Conservation (phyloP, 2,329 filamentous ascomycete species). For the Alternaria postmessia region DNA sequence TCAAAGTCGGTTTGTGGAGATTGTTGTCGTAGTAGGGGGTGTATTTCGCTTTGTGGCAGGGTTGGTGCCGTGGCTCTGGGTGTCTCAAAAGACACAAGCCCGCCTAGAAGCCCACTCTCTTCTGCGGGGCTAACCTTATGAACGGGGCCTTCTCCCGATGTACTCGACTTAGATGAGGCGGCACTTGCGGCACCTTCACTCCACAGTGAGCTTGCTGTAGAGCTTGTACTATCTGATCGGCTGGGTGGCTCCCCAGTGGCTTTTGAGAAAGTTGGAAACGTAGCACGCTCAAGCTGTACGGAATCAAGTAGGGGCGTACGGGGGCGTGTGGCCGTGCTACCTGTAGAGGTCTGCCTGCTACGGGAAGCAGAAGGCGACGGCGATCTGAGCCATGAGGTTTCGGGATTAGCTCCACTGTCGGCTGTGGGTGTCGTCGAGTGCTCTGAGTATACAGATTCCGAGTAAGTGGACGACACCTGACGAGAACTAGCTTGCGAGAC, state of each 20-base stretch:
- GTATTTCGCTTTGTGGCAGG: conserved; percentile 19
- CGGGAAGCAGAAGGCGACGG: conserved; percentile 22
- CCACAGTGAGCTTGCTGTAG: conserved; percentile 37
- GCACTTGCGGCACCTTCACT: conserved; percentile 39
- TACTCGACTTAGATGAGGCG: conserved; percentile 42
- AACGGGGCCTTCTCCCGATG: conserved; percentile 19
- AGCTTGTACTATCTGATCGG: conserved; percentile 41
- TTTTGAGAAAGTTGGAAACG: conserved; percentile 1
- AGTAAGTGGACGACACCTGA: neutral
- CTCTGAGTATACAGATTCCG: conserved; percentile 12
- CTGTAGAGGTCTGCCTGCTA: conserved; percentile 19
- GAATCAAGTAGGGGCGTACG: conserved; percentile 37
- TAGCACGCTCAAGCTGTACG: conserved; percentile 27
- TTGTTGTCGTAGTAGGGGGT: conserved; percentile 15
- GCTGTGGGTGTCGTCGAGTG: conserved; percentile 24
- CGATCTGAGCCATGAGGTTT: conserved; percentile 32
- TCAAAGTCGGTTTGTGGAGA: conserved; percentile 13
- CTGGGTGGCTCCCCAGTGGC: conserved; percentile 19
- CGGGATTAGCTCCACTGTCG: conserved; percentile 22
- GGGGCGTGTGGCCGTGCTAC: conserved; percentile 19
- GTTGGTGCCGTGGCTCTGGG: conserved; percentile 10
- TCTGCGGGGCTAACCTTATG: conserved; percentile 29
- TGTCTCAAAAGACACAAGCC: conserved; percentile 34
- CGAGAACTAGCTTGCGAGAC: conserved; percentile 3
- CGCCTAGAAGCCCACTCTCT: conserved; percentile 39